Evolutionary conservation across 208 protist species (phyloP).

Genomic region (Wallacemonas sp.): DNA sequence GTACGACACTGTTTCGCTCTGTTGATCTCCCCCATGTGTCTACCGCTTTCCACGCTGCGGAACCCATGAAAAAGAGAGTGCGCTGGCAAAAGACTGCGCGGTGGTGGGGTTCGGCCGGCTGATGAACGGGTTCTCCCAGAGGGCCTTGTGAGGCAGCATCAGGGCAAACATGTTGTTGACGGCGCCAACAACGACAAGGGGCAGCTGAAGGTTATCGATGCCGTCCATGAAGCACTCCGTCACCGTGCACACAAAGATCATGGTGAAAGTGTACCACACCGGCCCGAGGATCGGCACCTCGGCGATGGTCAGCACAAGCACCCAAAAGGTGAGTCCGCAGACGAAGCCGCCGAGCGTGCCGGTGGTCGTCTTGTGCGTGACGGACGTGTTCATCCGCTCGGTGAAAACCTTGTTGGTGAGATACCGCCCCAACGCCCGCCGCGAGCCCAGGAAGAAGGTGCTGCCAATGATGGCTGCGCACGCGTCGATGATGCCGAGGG

Average conservation of each 20-base stretch:
- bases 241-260: slow-evolving; percentile 73
- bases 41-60: not conserved
- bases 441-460: slow-evolving; percentile 61
- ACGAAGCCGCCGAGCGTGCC: slow-evolving; percentile 76
- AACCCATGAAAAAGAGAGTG: slow-evolving; percentile 42
- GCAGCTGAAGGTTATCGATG: slow-evolving; percentile 90
- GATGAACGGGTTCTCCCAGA: slow-evolving; percentile 61
- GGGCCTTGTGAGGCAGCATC: slow-evolving; percentile 32
- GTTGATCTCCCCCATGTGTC: not conserved
- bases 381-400: slow-evolving; percentile 73
- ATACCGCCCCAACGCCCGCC: slow-evolving; percentile 71
- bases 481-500: slow-evolving; percentile 87
- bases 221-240: slow-evolving; percentile 89
- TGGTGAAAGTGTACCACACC: slow-evolving; percentile 53
- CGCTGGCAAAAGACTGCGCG: slow-evolving; percentile 41
- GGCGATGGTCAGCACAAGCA: slow-evolving; percentile 52
- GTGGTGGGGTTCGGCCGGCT: slow-evolving; percentile 49
- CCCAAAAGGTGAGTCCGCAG: slow-evolving; percentile 74
- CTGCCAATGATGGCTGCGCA: slow-evolving; percentile 84
- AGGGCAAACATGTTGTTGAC: slow-evolving; percentile 71
- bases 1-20: too few species aligned
- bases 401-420: slow-evolving; percentile 80
- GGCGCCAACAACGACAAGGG: slow-evolving; percentile 76
- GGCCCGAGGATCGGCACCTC: slow-evolving; percentile 52
- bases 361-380: slow-evolving; percentile 90